Base-by-base conservation (phyloP, 1,284 basidiomycete species). In the Ganoderma lingzhi region DNA sequence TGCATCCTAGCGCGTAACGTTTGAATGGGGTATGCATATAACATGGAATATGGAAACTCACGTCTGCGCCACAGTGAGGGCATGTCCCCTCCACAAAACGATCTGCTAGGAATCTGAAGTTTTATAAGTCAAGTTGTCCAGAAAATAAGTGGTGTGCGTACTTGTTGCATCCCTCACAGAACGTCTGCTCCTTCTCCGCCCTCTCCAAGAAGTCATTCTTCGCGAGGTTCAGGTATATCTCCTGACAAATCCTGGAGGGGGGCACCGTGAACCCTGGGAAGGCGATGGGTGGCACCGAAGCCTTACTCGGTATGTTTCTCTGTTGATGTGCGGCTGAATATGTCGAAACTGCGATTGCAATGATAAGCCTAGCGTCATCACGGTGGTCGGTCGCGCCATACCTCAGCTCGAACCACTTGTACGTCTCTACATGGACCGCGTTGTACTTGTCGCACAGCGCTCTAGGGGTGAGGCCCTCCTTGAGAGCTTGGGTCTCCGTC, bases 381-480 rank as follows among this genome's bases (percentile, higher is more conserved):
- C 8, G 8, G 9, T 3, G 14, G 23, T 2, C 15, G 44, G 63
- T 67, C 30, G 45, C 64, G 55, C 78, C 84, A 67, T 78, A 92
- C 93, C 90, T 90, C 60, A 95, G 91, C 73, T 97, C 91, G 82
- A 97, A 97, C 96, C 93, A 99, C 78, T 96, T 88, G 83, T 99
- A 99, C 3, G 97, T 97, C 75, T 96, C 93, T 67, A 90, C 92
- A 77, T 99, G 97, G 15, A 98, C 85, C 39, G 88, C 86, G 78
- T 97, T 86, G 81, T 99, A 99, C 84, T 98, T 98, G 82, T 98
- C 96, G 80, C 96, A 98, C 3, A 99, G 87, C 78, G 94, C 90
- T 74, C 88, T 86, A 0, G 98, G 96, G 8, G 94, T 91, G 35
- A 99, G 84, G 0, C 93, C 92, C 80, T 99, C 98, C 80, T 99